phyloP scores from a whole-genome alignment of 2,329 filamentous ascomycete species.

The Anthostomella pinea region DNA sequence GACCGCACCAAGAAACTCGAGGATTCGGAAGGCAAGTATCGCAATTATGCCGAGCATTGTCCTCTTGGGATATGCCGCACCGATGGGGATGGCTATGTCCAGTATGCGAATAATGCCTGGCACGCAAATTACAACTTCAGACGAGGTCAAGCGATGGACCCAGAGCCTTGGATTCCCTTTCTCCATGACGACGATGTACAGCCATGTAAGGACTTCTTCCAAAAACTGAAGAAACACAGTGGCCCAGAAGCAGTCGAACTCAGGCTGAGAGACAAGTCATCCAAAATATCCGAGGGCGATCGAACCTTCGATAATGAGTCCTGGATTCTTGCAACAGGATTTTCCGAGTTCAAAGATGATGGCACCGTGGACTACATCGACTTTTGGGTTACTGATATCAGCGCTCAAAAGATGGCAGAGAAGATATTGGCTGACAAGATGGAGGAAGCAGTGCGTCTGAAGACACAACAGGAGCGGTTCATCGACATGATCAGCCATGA shows the following conservation, averaged over 20 bases:
- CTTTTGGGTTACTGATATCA: conserved; percentile 30
- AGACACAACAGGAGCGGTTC: conserved; percentile 28
- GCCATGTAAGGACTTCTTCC: conserved; percentile 18
- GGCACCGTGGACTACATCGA: conserved; percentile 26
- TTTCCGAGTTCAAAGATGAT: conserved; percentile 22
- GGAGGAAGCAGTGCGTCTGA: conserved; percentile 26
- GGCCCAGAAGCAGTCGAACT: conserved; percentile 22
- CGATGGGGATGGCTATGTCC: conserved; percentile 21
- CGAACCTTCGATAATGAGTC: conserved; percentile 20
- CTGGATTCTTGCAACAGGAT: conserved; percentile 22
- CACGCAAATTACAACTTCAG: conserved; percentile 20
- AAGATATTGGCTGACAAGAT: conserved; percentile 26
- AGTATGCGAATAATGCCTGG: conserved; percentile 27
- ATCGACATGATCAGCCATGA: conserved; percentile 32
- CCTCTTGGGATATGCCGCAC: conserved; percentile 27
- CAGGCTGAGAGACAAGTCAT: conserved; percentile 19
- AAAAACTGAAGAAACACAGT: conserved; percentile 7
- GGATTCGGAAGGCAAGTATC: conserved; percentile 23
- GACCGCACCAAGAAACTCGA: conserved; percentile 23
- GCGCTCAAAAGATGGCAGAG: conserved; percentile 26
- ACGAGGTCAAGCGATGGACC: conserved; percentile 5
- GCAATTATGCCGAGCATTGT: conserved; percentile 27
- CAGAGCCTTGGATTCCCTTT: conserved; percentile 24
- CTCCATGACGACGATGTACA: conserved; percentile 19
- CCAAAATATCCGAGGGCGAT: conserved; percentile 22